Evolutionary conservation across 1,139 yeast genomes (phyloP).

Genomic region (Geotrichum macrosporum): DNA sequence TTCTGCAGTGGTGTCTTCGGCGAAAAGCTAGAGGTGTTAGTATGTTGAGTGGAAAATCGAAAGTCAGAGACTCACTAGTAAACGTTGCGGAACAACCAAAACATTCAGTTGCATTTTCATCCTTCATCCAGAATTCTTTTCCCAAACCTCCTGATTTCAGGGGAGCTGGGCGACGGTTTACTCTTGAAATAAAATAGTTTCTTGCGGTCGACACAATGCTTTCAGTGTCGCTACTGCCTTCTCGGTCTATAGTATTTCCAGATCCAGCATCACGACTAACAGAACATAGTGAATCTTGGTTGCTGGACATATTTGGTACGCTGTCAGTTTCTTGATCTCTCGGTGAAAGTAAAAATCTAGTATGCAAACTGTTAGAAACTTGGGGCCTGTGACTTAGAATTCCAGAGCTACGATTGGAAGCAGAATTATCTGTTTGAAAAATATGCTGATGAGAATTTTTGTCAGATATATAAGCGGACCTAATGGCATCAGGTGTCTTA

Average conservation of each 20-base stretch:
- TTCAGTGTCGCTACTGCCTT: conserved; percentile 34
- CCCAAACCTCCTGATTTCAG: conserved; percentile 34
- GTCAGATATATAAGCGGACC: neutral
- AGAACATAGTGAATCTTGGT: conserved; percentile 5
- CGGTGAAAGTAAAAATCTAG: neutral
- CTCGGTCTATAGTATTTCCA: conserved; percentile 25
- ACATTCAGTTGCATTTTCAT: conserved; percentile 78
- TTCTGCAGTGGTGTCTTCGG: conserved; percentile 89
- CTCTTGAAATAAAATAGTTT: conserved; percentile 26
- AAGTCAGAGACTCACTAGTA: conserved; percentile 39
- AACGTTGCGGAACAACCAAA: conserved; percentile 70
- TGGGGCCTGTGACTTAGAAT: neutral
- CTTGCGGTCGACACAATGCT: conserved; percentile 29
- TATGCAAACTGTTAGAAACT: neutral
- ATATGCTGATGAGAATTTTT: neutral
- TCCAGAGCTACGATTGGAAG: conserved; percentile 1
- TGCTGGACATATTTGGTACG: conserved; percentile 3
- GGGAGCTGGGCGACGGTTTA: conserved; percentile 26
- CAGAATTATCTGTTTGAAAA: neutral
- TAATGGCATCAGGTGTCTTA: neutral
- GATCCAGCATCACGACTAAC: conserved; percentile 4
- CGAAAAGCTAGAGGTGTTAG: conserved; percentile 48
- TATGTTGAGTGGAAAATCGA: neutral
- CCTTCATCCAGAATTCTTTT: conserved; percentile 87
- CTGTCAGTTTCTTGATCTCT: neutral